These are phyloP conservation scores for Eucalyptus cloeziana DNA, from an alignment of 345 rosid genomes.

Conservation along the genomic window DNA sequence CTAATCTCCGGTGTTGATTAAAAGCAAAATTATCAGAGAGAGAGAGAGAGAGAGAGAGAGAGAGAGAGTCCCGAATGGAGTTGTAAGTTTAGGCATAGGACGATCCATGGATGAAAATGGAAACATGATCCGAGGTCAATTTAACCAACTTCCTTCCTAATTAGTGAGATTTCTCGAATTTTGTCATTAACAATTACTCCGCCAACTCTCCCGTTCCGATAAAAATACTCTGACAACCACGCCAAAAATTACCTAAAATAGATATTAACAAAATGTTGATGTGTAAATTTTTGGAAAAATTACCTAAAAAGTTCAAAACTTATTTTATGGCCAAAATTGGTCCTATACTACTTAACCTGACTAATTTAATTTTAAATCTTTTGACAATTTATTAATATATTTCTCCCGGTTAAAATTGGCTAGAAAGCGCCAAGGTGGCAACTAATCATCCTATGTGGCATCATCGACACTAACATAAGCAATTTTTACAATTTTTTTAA, in stretches of 20 bases:
- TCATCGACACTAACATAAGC: accelerated
- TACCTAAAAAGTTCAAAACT: background rate
- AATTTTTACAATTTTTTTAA: background rate
- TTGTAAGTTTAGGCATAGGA: background rate
- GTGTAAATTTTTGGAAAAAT: background rate
- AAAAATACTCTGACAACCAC: background rate
- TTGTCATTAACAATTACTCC: background rate
- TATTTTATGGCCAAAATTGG: background rate
- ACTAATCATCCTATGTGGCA: accelerated
- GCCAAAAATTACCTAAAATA: background rate
- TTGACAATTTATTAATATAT: too few relatives aligned
- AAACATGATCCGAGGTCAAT: background rate
- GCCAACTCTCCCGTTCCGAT: background rate
- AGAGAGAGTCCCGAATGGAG: background rate
- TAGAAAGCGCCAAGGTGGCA: too few relatives aligned
- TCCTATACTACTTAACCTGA: accelerated
- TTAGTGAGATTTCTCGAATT: background rate
- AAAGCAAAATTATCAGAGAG: background rate
- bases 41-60: background rate
- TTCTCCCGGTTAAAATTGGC: too few relatives aligned
- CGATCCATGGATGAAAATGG: background rate
- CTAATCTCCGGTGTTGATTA: background rate
- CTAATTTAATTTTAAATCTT: background rate
- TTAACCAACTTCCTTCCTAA: background rate
- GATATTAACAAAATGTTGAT: background rate